phyloP scores from a whole-genome alignment of 2,329 filamentous ascomycete species.

The Phaeosphaeria sp. region DNA sequence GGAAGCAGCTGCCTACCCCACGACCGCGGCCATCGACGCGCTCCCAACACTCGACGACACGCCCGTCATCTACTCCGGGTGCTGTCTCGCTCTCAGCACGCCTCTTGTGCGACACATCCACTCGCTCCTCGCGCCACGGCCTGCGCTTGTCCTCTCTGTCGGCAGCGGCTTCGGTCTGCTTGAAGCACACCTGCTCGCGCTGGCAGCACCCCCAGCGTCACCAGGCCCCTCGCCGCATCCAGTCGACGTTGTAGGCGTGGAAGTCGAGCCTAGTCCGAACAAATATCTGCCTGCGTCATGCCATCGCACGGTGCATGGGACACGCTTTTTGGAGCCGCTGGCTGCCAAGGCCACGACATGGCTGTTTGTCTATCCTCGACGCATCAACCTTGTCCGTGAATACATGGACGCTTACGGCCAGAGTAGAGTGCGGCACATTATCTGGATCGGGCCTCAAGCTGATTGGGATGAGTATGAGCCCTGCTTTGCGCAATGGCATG shows the following conservation, averaged over 20 bases:
- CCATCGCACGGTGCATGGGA: conserved; percentile 53
- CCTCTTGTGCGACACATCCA: conserved; percentile 34
- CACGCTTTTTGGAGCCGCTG: conserved; percentile 52
- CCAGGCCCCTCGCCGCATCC: conserved; percentile 7
- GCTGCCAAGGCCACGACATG: conserved; percentile 53
- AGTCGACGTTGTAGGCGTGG: conserved; percentile 53
- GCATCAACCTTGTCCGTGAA: conserved; percentile 52
- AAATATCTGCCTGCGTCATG: conserved; percentile 52
- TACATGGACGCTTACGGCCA: conserved; percentile 51
- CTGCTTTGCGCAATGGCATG: conserved; percentile 33
- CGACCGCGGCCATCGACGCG: not conserved
- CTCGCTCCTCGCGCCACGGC: conserved; percentile 30
- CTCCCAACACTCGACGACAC: conserved; percentile 23
- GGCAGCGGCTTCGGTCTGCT: conserved; percentile 61
- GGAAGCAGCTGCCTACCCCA: not conserved
- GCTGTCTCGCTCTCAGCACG: conserved; percentile 45
- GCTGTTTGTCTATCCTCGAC: conserved; percentile 62
- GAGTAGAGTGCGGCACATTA: conserved; percentile 40
- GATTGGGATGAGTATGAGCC: conserved; percentile 50
- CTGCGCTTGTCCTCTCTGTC: conserved; percentile 49
- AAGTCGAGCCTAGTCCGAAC: conserved; percentile 56
- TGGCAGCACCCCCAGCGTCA: conserved; percentile 1
- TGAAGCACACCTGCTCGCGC: conserved; percentile 50
- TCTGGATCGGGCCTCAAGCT: conserved; percentile 53
- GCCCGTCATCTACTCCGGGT: conserved; percentile 39